Conservation (phyloP, 805 yeast species). For the Ogataea wickerhamii region DNA sequence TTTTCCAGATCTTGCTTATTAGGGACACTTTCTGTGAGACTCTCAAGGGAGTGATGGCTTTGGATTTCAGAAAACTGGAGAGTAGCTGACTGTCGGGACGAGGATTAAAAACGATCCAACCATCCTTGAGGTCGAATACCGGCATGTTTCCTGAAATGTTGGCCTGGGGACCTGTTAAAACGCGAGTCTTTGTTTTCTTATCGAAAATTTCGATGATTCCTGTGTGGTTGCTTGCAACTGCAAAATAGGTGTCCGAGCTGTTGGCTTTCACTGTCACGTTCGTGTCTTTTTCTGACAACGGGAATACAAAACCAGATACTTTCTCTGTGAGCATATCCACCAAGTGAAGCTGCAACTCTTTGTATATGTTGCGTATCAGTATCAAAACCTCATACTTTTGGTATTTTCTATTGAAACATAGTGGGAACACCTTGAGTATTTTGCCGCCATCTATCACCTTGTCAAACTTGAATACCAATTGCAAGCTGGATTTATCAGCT, state of each 20-base stretch:
- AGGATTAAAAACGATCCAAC: constrained; percentile 49
- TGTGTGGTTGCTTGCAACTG: constrained; percentile 14
- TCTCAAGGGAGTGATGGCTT: constrained; percentile 41
- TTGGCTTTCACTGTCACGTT: constrained; percentile 11
- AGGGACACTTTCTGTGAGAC: constrained; percentile 46
- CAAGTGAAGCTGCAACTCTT: constrained; percentile 14
- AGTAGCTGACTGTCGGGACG: constrained; percentile 35
- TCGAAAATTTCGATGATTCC: constrained; percentile 17
- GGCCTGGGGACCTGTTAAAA: constrained; percentile 5
- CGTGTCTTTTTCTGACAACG: constrained; percentile 2
- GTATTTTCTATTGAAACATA: constrained; percentile 21
- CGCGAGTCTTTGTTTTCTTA: neutral
- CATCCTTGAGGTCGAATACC: constrained; percentile 46
- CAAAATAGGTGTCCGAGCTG: constrained; percentile 14
- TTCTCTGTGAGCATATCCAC: constrained; percentile 5
- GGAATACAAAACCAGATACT: constrained; percentile 3
- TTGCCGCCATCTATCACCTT: constrained; percentile 12
- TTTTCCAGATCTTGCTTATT: constrained; percentile 44
- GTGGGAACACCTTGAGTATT: constrained; percentile 20
- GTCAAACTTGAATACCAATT: constrained; percentile 25
- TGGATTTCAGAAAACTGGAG: constrained; percentile 8
- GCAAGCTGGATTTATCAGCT: constrained; percentile 19
- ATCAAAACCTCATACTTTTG: constrained; percentile 23
- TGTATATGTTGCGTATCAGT: constrained; percentile 17
- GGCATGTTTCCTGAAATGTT: constrained; percentile 34